These are phyloP conservation scores for Amanita pseudoporphyria DNA, from an alignment of 768 basidiomycete genomes.

Conservation along the genomic window DNA sequence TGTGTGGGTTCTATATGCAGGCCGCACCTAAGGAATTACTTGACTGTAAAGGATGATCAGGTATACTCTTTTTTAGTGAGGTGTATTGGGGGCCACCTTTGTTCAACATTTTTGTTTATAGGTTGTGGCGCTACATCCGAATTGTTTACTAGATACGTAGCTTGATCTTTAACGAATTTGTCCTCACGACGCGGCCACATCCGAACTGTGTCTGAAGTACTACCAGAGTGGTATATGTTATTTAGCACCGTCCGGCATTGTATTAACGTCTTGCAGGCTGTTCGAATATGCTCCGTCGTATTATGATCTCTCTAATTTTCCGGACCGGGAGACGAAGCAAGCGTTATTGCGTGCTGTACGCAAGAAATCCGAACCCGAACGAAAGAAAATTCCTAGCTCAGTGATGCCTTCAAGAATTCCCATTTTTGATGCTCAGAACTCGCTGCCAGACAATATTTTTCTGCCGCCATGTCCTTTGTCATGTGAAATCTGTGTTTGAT, in stretches of 20 bases:
- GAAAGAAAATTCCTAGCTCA: too few relatives aligned
- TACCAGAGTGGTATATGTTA: conserved; percentile 64
- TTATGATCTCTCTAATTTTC: conserved; percentile 58
- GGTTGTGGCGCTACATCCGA: conserved; percentile 75
- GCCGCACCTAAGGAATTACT: conserved; percentile 82
- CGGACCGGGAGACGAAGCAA: conserved; percentile 63
- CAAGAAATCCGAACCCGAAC: conserved; percentile 34
- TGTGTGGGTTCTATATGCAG: conserved; percentile 98
- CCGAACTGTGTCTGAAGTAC: conserved; percentile 82
- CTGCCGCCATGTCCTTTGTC: too few relatives aligned
- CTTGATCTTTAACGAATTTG: conserved; percentile 90
- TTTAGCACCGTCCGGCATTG: neutral
- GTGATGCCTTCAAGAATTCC: too few relatives aligned
- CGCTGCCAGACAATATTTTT: too few relatives aligned
- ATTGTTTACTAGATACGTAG: conserved; percentile 76
- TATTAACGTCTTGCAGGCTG: conserved; percentile 20
- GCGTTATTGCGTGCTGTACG: conserved; percentile 43
- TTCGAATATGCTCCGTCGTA: conserved; percentile 39
- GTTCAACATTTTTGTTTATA: conserved; percentile 12
- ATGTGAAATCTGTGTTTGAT: too few relatives aligned
- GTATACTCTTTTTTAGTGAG: too few relatives aligned
- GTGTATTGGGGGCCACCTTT: conserved; percentile 12
- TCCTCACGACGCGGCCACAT: conserved; percentile 81
- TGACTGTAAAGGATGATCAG: conserved; percentile 95
- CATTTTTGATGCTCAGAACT: too few relatives aligned